Percentiles rank a stretch among this genome's conserved stretches.
phyloP scores from a whole-genome alignment of 2,329 filamentous ascomycete species.

The Penicillium expansum region DNA sequence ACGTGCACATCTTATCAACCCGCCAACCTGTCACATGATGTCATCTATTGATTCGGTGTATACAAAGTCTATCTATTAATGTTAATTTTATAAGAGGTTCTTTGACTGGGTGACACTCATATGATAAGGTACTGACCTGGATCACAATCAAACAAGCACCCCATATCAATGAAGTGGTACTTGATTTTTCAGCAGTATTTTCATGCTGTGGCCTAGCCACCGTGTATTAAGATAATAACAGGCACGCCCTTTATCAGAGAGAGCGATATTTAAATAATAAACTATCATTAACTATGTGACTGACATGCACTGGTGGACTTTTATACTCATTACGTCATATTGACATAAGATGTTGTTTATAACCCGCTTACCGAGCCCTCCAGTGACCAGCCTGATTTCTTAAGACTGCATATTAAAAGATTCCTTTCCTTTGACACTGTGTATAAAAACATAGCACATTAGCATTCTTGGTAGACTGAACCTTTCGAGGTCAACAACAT shows the following conservation, averaged over 20 bases:
- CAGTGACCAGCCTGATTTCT: neutral
- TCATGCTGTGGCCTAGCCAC: neutral
- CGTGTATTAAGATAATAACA: neutral
- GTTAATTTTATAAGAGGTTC: neutral
- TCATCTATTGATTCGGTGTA: neutral
- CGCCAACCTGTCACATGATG: neutral
- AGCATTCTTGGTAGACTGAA: neutral
- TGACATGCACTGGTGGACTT: neutral
- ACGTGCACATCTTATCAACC: neutral
- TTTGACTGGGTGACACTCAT: neutral
- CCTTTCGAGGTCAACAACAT: neutral
- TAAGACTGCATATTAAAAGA: neutral
- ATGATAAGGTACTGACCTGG: neutral
- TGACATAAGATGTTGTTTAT: neutral
- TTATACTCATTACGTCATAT: neutral
- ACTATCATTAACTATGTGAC: neutral
- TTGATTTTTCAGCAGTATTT: neutral
- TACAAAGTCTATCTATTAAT: neutral
- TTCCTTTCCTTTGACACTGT: no score
- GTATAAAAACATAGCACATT: no score
- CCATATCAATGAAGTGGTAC: neutral
- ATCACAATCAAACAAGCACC: neutral
- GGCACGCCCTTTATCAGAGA: neutral
- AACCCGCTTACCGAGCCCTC: neutral
- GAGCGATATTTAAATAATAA: neutral